Evolutionary conservation across 2,329 filamentous ascomycete genomes (phyloP), one percentile per base, ranked within the genome.

Genomic region (Alternaria solani): DNA sequence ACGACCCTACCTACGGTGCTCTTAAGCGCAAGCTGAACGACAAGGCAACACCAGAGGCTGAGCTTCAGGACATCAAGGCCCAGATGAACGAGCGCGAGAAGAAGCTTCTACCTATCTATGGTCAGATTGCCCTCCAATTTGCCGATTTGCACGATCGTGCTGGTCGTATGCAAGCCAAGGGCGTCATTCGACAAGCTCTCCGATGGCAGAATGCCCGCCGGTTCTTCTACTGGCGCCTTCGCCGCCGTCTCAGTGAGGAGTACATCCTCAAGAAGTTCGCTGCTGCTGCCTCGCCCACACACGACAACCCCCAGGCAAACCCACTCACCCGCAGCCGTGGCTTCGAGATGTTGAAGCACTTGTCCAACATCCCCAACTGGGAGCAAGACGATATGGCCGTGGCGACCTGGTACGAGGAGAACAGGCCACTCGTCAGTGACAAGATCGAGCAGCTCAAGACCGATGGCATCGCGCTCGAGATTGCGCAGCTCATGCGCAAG

Each of bases 201-300:
- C 87, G 90, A 74, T 98, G 94, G 95, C 85, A 88, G 78, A 91
- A 97, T 72, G 90, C 94, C 9, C 90, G 95, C 67, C 91, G 94
- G 76, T 98, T 95, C 92, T 98, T 99, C 86, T 99, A 98, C 91
- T 99, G 96, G 95, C 94, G 95, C 81, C 90, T 97, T 64, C 94
- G 96, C 81, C 91, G 95, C 78, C 89, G 95, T 82, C 86, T 99
- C 77, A 98, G 96, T 81, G 95, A 99, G 83, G 95, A 99, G 83
- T 92, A 96, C 80, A 93, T 99, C 72, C 86, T 99, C 79, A 95
- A 94, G 83, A 93, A 93, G 81, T 92, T 99, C 87, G 84, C 81
- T 2, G 69, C 76, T 39, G 76, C 80, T 7, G 78, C 81, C 71
- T 79, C 83, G 36, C 67, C 84, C 62, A 65, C 72, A 57, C 67